These are phyloP conservation scores for Aspergillus carlsbadensis DNA, from an alignment of 495 filamentous ascomycete genomes.

Conservation along the genomic window DNA sequence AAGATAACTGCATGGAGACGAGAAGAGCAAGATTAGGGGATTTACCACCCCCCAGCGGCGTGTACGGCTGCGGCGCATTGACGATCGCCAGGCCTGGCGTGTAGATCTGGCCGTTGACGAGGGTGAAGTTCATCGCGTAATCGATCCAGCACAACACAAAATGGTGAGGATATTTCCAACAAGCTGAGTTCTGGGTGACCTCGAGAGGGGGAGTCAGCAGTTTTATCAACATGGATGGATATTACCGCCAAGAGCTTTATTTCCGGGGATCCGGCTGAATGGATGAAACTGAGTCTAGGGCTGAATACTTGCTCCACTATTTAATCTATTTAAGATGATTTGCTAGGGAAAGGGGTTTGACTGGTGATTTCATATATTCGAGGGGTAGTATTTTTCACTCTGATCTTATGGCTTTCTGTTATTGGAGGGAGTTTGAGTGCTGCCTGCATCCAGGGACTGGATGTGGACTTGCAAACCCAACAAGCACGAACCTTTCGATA, in stretches of 20 bases:
- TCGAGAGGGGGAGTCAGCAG: background rate
- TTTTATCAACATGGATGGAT: background rate
- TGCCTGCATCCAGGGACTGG: too few species aligned
- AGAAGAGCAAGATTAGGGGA: conserved; percentile 13
- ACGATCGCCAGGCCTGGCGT: conserved; percentile 64
- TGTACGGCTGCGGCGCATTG: conserved; percentile 64
- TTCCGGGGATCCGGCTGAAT: background rate
- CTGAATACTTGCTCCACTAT: background rate
- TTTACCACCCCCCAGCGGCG: conserved; percentile 63
- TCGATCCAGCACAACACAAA: too few species aligned
- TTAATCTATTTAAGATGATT: background rate
- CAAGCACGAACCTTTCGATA: too few species aligned
- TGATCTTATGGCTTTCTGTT: too few species aligned
- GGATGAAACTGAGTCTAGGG: background rate
- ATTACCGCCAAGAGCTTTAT: background rate
- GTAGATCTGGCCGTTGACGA: conserved; percentile 60
- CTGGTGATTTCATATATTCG: background rate
- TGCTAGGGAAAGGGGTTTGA: background rate
- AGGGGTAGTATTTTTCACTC: too few species aligned
- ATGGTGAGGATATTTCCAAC: too few species aligned
- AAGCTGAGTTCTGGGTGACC: too few species aligned
- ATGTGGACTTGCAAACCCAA: too few species aligned
- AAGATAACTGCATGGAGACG: background rate
- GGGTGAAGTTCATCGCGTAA: conserved; percentile 44
- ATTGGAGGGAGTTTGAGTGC: too few species aligned